Evolutionary conservation across 257 asterid species (phyloP).

Genomic region (Datura wrightii): DNA sequence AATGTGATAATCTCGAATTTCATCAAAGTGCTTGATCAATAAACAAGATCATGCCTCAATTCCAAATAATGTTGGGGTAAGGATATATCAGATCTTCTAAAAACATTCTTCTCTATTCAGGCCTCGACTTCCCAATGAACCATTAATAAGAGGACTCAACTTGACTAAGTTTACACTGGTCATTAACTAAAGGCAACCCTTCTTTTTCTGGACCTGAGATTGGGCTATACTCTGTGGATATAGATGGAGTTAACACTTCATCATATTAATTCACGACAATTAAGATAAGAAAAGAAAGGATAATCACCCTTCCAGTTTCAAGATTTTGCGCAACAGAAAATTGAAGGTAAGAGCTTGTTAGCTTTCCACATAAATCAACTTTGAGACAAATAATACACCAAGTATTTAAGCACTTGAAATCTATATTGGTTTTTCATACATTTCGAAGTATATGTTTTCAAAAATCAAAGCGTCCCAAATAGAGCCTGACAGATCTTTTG

Average conservation of each 20-base stretch:
- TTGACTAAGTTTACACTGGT: background rate
- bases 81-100: background rate
- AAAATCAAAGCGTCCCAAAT: background rate
- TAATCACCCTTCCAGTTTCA: conserved; percentile 7
- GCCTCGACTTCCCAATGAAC: background rate
- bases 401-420: background rate
- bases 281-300: background rate
- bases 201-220: background rate
- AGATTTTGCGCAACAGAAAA: background rate
- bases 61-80: background rate
- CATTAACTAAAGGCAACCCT: conserved; percentile 8
- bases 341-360: background rate
- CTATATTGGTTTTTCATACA: background rate
- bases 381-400: background rate
- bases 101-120: background rate
- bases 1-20: background rate
- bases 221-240: background rate
- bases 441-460: background rate
- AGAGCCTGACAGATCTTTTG: background rate
- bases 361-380: background rate
- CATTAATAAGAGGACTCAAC: background rate
- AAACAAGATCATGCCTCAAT: background rate
- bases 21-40: background rate
- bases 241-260: background rate
- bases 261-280: background rate